Percentiles rank a stretch among this genome's conserved stretches.
These are phyloP conservation scores for Zopfia rhizophila DNA, from an alignment of 2,329 filamentous ascomycete species.

Conservation along the genomic window DNA sequence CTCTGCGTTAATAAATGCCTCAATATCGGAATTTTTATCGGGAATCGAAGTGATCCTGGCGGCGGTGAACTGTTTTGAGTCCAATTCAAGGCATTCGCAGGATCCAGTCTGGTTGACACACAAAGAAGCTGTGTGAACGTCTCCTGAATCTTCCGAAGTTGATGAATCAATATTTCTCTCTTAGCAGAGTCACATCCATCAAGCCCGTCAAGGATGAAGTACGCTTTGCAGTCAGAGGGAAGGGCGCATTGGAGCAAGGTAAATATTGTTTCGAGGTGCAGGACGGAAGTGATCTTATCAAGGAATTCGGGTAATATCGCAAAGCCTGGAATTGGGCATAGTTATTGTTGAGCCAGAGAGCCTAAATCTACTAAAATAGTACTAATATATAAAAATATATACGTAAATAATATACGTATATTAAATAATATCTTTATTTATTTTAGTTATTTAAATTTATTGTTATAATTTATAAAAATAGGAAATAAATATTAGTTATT, in stretches of 20 bases:
- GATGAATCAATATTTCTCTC: slow-evolving; percentile 15
- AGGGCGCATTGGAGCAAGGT: slow-evolving; percentile 18
- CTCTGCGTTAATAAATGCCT: slow-evolving; percentile 38
- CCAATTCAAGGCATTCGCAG: slow-evolving; percentile 1
- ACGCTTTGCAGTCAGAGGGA: slow-evolving; percentile 26
- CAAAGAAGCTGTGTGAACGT: slow-evolving; percentile 27
- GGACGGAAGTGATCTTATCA: too few relatives aligned
- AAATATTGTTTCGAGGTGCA: too few relatives aligned
- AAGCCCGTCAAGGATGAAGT: slow-evolving; percentile 43
- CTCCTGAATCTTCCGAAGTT: slow-evolving; percentile 30
- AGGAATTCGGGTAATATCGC: too few relatives aligned
- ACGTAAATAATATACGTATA: too few relatives aligned
- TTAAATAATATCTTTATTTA: too few relatives aligned
- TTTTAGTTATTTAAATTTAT: too few relatives aligned
- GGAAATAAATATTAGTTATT: too few relatives aligned
- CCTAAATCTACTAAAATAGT: too few relatives aligned
- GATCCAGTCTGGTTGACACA: slow-evolving; percentile 28
- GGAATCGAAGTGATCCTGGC: slow-evolving; percentile 28
- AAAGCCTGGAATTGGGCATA: too few relatives aligned
- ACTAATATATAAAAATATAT: too few relatives aligned
- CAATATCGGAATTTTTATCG: slow-evolving; percentile 31
- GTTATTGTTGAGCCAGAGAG: too few relatives aligned
- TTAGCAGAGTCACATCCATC: slow-evolving; percentile 37
- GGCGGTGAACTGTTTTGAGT: slow-evolving; percentile 4
- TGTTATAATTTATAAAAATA: too few relatives aligned